A percentile compares a stretch with the other conserved stretches of the same genome.
These are phyloP conservation scores for Eurotiales sp. DNA, from an alignment of 2,329 filamentous ascomycete species.

Conservation along the genomic window DNA sequence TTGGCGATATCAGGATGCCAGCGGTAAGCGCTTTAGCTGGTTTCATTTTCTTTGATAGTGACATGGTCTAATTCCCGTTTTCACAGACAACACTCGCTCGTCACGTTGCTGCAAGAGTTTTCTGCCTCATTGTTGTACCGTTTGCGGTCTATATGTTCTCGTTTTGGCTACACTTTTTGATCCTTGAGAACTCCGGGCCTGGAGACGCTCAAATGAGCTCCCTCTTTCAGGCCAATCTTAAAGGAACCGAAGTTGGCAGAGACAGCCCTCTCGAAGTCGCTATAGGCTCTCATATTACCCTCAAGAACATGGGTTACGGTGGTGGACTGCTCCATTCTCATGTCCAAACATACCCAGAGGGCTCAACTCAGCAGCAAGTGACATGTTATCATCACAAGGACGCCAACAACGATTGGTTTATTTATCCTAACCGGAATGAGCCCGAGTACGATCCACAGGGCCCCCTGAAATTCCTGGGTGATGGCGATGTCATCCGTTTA, in stretches of 20 bases:
- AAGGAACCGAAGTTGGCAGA: conserved; percentile 88
- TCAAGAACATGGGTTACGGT: conserved; percentile 99
- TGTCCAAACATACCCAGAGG: conserved; percentile 92
- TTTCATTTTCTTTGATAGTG: background rate
- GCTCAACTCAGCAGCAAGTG: conserved; percentile 89
- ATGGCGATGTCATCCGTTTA: conserved; percentile 75
- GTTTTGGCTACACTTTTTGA: conserved; percentile 90
- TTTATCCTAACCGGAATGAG: conserved; percentile 86
- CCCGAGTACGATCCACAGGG: conserved; percentile 67
- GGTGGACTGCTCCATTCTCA: conserved; percentile 95
- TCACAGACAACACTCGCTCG: conserved; percentile 61
- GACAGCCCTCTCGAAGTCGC: conserved; percentile 92
- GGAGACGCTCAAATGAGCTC: conserved; percentile 99
- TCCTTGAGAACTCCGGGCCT: conserved; percentile 88
- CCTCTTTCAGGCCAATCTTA: conserved; percentile 94
- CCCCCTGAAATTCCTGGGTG: conserved; percentile 69
- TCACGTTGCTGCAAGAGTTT: conserved; percentile 74
- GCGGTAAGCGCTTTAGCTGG: conserved; percentile 52
- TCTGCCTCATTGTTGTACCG: conserved; percentile 84
- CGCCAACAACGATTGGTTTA: conserved; percentile 99
- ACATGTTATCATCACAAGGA: conserved; percentile 99
- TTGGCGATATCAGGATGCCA: conserved; percentile 89
- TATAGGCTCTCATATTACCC: conserved; percentile 78
- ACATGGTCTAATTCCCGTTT: background rate
- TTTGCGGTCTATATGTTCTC: conserved; percentile 91